A percentile compares a stretch with the other conserved stretches of the same genome.
phyloP scores from a whole-genome alignment of 352 stramenopile species.

The Aphanomyces invadans region DNA sequence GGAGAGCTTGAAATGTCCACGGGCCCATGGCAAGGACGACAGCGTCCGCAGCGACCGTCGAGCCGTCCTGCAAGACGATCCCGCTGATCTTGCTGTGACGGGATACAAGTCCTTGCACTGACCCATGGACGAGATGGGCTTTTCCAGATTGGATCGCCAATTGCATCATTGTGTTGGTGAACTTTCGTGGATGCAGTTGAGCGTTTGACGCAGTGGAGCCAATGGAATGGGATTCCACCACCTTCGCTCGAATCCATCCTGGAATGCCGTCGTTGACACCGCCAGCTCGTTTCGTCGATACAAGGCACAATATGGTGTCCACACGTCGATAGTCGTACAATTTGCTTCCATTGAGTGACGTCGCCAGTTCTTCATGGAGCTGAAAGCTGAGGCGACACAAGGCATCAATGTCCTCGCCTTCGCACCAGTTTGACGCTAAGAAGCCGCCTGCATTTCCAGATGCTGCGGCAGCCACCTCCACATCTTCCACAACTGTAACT shows the following conservation, averaged over 20 bases:
- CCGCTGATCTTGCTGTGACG: slow-evolving; percentile 21
- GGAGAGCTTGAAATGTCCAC: slow-evolving; percentile 36
- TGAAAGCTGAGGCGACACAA: slow-evolving; percentile 75
- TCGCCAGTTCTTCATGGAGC: slow-evolving; percentile 60
- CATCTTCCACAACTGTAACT: slow-evolving; percentile 49
- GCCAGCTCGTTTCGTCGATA: slow-evolving; percentile 7
- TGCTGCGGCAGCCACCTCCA: slow-evolving; percentile 49
- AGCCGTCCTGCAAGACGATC: slow-evolving; percentile 36
- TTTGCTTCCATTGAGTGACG: slow-evolving; percentile 27
- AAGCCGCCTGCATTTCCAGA: slow-evolving; percentile 83
- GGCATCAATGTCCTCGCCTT: slow-evolving; percentile 40
- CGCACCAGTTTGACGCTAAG: slow-evolving; percentile 65
- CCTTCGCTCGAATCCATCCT: background rate
- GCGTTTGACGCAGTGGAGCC: slow-evolving; percentile 20
- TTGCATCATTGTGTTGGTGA: slow-evolving; percentile 40
- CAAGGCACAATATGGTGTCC: slow-evolving; percentile 21
- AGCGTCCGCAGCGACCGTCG: slow-evolving; percentile 32
- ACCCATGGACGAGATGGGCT: slow-evolving; percentile 1
- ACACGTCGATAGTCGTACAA: slow-evolving; percentile 13
- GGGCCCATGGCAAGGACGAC: slow-evolving; percentile 71
- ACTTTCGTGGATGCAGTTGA: slow-evolving; percentile 41
- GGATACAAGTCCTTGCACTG: background rate
- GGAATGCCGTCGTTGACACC: background rate
- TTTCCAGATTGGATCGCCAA: slow-evolving; percentile 20
- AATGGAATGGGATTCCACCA: background rate